Evolutionary conservation across 257 asterid genomes (phyloP).

Genomic region (Gentiana macrophylla): DNA sequence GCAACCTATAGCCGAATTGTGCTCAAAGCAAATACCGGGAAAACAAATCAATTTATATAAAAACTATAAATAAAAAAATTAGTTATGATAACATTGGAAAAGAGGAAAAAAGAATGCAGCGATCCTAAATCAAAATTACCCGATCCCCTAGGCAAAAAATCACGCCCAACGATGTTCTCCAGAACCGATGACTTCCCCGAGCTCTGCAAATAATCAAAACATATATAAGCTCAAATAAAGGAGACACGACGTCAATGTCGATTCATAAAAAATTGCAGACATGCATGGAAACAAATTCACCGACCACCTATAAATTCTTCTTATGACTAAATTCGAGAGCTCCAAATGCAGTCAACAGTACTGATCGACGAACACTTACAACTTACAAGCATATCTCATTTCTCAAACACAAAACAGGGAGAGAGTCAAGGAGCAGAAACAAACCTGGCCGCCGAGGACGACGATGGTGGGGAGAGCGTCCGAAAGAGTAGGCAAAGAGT

Average conservation of each 20-base stretch:
- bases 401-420: background rate
- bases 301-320: background rate
- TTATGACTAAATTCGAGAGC: background rate
- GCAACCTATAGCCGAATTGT: too few species aligned
- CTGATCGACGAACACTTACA: background rate
- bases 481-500: slow-evolving; percentile 34
- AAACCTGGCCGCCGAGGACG: slow-evolving; percentile 41
- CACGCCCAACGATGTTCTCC: slow-evolving; percentile 40
- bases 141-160: slow-evolving; percentile 40
- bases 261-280: background rate
- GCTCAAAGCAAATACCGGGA: too few species aligned
- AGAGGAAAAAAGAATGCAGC: background rate
- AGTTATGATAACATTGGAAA: background rate
- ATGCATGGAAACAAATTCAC: background rate
- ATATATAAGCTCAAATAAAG: background rate
- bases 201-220: slow-evolving; percentile 18
- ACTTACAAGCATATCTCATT: background rate
- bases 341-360: background rate
- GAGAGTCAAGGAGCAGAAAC: background rate
- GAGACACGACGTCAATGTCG: too few species aligned
- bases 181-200: slow-evolving; percentile 41
- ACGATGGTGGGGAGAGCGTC: slow-evolving; percentile 36
- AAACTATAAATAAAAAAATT: too few species aligned
- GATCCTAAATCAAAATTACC: slow-evolving; percentile 9
- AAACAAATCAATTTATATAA: background rate